Base-by-base conservation (phyloP, 306 rosid species). In the Arachis stenosperma region DNA sequence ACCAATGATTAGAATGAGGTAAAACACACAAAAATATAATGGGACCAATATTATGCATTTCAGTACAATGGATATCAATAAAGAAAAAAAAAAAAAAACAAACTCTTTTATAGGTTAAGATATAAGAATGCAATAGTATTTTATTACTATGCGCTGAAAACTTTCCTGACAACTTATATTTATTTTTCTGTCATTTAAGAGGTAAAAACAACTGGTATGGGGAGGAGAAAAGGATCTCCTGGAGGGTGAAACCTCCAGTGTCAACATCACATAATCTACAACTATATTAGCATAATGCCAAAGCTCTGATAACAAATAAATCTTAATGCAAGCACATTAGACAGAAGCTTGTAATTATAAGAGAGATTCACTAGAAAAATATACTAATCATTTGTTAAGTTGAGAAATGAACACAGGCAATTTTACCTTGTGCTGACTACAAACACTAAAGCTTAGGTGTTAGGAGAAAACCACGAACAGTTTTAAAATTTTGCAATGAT, bases 291-390 rank as follows among this genome's bases (percentile, higher is more conserved):
- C 40, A 69, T 74, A 81, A 50, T 37, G 51, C 53, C 57, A 15
- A 50, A 44, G 36, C 65, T 39, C 75, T 54, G 50, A 46, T 46
- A 61, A 68, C 55, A 48, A 46, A 61, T 58, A 22, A 22, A 68
- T 39, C 61, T 17, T 44, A 60, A 39, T 5, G 5, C 39, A 66
- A 73, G 13, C 13, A 59, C 9, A 79, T 29, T 39, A 50, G 64
- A 29, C 55, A 78, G 60, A 11, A 53, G 54, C 55, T 60, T 29
- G 52, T 33, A 53, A 62, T 58, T 50, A n/a, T 15, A 0, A 55
- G 36, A 39, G 51, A 11, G 8, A 48, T n/a, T 22, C 48, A 4
- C 9, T 6, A 22, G 22, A 65, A 47, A 71, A 41, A 63, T 9
- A 7, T 10, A 64, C 14, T 6, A 42, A 4, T 42, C 46, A 42